These are phyloP conservation scores for Pelargonium myrrhifolium DNA, from an alignment of 441 rosid genomes.

Conservation along the genomic window DNA sequence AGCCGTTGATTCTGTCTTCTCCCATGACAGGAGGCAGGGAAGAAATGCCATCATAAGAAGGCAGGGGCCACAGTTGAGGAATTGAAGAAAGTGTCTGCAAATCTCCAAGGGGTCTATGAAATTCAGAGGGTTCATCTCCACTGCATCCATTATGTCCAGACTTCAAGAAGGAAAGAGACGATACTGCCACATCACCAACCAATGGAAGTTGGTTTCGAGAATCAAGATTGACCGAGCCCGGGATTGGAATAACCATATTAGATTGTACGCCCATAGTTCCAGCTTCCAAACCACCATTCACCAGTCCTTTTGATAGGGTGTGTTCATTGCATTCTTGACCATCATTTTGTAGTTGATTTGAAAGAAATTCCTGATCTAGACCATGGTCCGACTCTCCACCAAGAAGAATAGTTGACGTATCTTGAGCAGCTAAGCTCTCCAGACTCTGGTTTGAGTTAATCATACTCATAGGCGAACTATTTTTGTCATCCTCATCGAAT, in stretches of 20 bases:
- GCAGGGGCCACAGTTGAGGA: conserved; percentile 26
- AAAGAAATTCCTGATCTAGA: conserved; percentile 21
- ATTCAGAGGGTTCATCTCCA: conserved; percentile 23
- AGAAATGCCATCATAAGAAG: conserved; percentile 21
- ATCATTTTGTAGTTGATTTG: conserved; percentile 12
- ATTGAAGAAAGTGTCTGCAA: conserved; percentile 25
- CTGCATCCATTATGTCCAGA: conserved; percentile 12
- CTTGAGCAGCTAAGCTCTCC: conserved; percentile 23
- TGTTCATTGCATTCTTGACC: conserved; percentile 17
- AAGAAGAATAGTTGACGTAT: conserved; percentile 21
- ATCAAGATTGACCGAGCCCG: conserved; percentile 16
- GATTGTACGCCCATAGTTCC: conserved; percentile 21
- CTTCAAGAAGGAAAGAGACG: conserved; percentile 19
- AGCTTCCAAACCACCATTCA: conserved; percentile 22
- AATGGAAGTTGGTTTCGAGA: conserved; percentile 23
- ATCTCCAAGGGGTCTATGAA: conserved; percentile 22
- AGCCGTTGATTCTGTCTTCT: conserved; percentile 19
- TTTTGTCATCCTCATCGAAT: conserved; percentile 18
- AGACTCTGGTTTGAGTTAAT: conserved; percentile 19
- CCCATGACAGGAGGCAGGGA: conserved; percentile 23
- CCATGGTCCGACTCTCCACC: conserved; percentile 20
- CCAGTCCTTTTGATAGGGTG: conserved; percentile 13
- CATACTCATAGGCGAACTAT: conserved; percentile 21
- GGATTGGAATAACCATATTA: conserved; percentile 13
- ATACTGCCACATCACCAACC: conserved; percentile 17